Base-by-base conservation (phyloP, 371 early-diverging fungal species). In the Sporodiniella umbellata region DNA sequence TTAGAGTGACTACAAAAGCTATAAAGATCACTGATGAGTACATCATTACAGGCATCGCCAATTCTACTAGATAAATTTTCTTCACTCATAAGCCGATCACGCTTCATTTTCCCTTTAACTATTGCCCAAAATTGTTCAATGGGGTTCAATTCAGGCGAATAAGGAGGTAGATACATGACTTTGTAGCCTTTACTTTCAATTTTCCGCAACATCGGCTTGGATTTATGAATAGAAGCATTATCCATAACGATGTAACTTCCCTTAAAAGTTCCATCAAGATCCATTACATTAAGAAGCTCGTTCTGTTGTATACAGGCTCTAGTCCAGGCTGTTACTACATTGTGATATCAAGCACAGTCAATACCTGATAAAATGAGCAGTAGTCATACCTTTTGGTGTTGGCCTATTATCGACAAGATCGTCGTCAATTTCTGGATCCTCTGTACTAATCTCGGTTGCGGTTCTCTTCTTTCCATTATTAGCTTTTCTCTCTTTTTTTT, bases 371-470 rank as follows among this genome's bases (percentile, higher is more conserved):
- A 51, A 51, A 51, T 44, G 52, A 30, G 52, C 44, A 42, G 52
- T 51, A 44, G 44, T 51, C 22, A 45, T 51, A 44, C 52, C 37
- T 24, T 52, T 37, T 44, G 52, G 10, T 43, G 2, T 23, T 23
- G 37, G 40, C 37, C 33, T 51, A 43, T 51, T 44, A 33, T 33
- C 33, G 10, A 43, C 37, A 33, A 19, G 43, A 44, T 31, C 37
- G 33, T 51, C 35, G 35, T 52, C 52, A 52, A 43, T 45, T 44
- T 52, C 52, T 33, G 19, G 45, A 33, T 51, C 43, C 31, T 51
- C 43, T 26, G 28, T 31, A 18, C 42, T 51, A 12, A 22, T 30
- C 51, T 51, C 33, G 42, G 51, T 30, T 31, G 22, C 50, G 26
- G 28, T 40, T 40, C 43, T 42, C 28, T 42, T 42, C 43, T 42